Percentiles rank a stretch among this genome's conserved stretches.
These are phyloP conservation scores for Funneliformis mosseae DNA, from an alignment of 192 early-diverging fungal species.

Conservation along the genomic window DNA sequence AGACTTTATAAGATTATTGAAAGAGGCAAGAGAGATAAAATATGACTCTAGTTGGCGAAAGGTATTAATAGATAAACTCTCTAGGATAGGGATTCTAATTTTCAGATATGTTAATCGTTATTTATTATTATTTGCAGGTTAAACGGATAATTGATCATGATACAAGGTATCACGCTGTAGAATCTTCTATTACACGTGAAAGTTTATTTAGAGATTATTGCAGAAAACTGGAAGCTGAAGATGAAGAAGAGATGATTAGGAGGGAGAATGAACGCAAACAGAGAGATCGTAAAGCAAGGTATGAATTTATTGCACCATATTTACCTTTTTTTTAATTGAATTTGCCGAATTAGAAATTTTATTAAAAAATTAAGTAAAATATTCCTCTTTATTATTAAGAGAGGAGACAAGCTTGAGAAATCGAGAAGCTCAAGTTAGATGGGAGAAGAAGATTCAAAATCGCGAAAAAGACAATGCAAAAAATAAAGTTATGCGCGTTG, in stretches of 20 bases:
- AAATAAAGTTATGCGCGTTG: slow-evolving; percentile 39
- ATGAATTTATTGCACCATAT: background rate
- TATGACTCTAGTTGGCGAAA: slow-evolving; percentile 66
- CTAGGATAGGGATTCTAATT: background rate
- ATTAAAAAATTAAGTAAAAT: background rate
- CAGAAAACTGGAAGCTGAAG: slow-evolving; percentile 45
- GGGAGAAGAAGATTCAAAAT: slow-evolving; percentile 40
- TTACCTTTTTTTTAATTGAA: background rate
- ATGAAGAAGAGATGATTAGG: slow-evolving; percentile 35
- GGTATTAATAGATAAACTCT: slow-evolving; percentile 1
- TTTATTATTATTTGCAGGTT: slow-evolving; percentile 30
- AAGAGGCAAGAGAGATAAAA: slow-evolving; percentile 58
- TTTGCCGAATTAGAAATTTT: background rate
- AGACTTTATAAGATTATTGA: slow-evolving; percentile 62
- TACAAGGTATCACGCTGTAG: slow-evolving; percentile 64
- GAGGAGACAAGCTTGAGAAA: slow-evolving; percentile 59
- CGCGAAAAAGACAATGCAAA: slow-evolving; percentile 45
- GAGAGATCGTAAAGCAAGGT: slow-evolving; percentile 31
- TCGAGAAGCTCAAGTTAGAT: slow-evolving; percentile 56
- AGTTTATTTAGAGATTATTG: slow-evolving; percentile 70
- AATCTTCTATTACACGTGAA: slow-evolving; percentile 65
- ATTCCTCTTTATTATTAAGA: slow-evolving; percentile 32
- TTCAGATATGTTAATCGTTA: background rate
- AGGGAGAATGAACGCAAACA: slow-evolving; percentile 28
- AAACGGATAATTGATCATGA: slow-evolving; percentile 69